Evolutionary conservation across 2,329 filamentous ascomycete species (phyloP).

Genomic region (Geosmithia putterillii): DNA sequence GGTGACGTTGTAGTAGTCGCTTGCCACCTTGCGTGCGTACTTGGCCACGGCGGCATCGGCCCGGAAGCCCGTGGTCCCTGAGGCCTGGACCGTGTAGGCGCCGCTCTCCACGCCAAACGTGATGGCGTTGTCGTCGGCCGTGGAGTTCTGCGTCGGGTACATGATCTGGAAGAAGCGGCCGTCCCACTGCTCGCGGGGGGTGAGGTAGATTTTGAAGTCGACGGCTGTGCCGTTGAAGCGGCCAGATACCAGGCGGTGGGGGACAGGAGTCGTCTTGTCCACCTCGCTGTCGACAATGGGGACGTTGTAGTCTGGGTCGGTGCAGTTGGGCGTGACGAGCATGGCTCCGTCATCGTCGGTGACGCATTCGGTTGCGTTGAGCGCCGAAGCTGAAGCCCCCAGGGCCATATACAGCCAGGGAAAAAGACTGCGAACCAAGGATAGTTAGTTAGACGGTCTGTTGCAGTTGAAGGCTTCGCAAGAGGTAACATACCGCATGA

Average conservation of each 20-base stretch:
- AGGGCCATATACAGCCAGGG: too few species aligned
- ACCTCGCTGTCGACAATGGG: slow-evolving; percentile 6
- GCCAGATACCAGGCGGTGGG: slow-evolving; percentile 7
- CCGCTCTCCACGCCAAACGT: slow-evolving; percentile 7
- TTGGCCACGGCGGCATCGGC: slow-evolving; percentile 10
- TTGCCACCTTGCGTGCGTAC: slow-evolving; percentile 6
- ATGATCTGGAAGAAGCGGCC: slow-evolving; percentile 9
- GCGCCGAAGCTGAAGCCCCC: too few species aligned
- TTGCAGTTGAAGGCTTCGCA: too few species aligned
- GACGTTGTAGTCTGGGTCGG: slow-evolving; percentile 5
- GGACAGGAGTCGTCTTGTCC: slow-evolving; percentile 2
- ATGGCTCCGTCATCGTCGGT: too few species aligned
- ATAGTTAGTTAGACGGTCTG: too few species aligned
- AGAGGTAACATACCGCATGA: too few species aligned
- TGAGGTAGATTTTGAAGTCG: slow-evolving; percentile 11
- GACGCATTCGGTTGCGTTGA: too few species aligned
- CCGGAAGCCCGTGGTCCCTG: slow-evolving; percentile 6
- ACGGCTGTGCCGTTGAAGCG: slow-evolving; percentile 7
- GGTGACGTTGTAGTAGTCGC: slow-evolving; percentile 4
- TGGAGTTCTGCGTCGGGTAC: slow-evolving; percentile 7
- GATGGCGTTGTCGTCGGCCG: slow-evolving; percentile 5
- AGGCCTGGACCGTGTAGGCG: slow-evolving; percentile 8
- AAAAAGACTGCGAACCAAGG: too few species aligned
- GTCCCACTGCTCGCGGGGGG: slow-evolving; percentile 4
- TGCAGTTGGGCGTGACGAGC: neutral